Evolutionary conservation across 1,284 basidiomycete species (phyloP).

Genomic region (Sanghuangporus weigelae): DNA sequence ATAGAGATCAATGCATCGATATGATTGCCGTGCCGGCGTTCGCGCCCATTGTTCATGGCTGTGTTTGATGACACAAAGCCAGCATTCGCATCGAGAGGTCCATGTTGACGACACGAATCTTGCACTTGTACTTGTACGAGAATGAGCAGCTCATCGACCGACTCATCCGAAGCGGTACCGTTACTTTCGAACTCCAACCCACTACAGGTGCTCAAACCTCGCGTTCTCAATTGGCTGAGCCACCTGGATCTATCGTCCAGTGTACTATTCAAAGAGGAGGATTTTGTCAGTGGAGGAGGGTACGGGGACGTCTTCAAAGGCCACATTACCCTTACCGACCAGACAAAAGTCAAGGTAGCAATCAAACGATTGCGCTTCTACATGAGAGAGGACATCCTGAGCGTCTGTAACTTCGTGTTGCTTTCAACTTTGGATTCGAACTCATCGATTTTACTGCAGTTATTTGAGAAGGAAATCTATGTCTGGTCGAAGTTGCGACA

Average conservation of each 20-base stretch:
- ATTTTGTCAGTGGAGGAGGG: background rate
- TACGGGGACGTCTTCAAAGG: background rate
- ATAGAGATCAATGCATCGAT: too few species aligned
- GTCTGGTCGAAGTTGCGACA: constrained; percentile 12
- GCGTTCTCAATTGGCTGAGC: background rate
- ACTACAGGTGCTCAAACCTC: background rate
- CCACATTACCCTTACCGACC: background rate
- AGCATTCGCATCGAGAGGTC: too few species aligned
- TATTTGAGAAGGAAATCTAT: background rate
- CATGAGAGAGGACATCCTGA: background rate
- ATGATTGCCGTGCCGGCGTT: too few species aligned
- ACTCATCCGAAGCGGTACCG: background rate
- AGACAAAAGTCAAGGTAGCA: background rate
- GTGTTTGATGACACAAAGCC: too few species aligned
- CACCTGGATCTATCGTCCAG: background rate
- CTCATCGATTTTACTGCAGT: background rate
- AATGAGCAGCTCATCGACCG: too few species aligned
- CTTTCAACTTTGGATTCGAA: background rate
- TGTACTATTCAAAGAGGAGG: background rate
- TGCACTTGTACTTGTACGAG: too few species aligned
- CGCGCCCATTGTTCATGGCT: too few species aligned
- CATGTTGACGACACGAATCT: too few species aligned
- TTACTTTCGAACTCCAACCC: background rate
- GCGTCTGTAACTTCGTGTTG: background rate
- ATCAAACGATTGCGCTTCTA: constrained; percentile 4